Evolutionary conservation across 1,139 yeast genomes (phyloP), one percentile per base, ranked within the genome.

Genomic region (Suhomyces guaymorum): DNA sequence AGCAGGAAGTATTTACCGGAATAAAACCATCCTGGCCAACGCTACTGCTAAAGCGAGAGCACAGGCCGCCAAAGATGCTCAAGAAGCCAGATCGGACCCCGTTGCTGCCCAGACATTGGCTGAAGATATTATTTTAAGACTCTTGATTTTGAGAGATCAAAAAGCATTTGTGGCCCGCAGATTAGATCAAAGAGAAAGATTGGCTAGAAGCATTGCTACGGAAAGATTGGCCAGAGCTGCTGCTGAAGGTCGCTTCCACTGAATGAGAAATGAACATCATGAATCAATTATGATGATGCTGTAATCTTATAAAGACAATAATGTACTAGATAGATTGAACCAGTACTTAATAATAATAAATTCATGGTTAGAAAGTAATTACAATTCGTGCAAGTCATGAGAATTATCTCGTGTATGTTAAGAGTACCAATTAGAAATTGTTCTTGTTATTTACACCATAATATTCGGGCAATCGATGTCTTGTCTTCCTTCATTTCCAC

Each of bases 21-120:
- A 72, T 32, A 76, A 79, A 42, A 84, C 95, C 0, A 81, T 84
- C 19, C 61, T 73, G 64, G 92, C 90, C 0, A 84, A 82, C 52
- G 83, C 90, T 4, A 82, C 90, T 17, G 72, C 78, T 4, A 70
- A 66, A 29, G 74, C 80, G 2, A 68, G 90, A 47, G 75, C 71
- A 14, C 63, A 67, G 41, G 82, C 81, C 9, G 68, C 65, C 25
- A 58, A 67, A 34, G 80, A 78, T 24, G 69, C 73, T 1, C 62
- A 68, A 16, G 75, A 70, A 27, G 79, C 81, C 0, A 73, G 71
- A 43, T 57, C 77, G 1, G 80, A 76, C 45, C 79, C 78, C 3
- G 63, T 77, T 7, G 70, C 79, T 9, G 78, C 82, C 6, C 78
- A 78, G 34, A 66, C 74, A 3, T 63, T 66, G 8, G 75, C 81